Conservation (phyloP, 768 basidiomycete species). For the Tricholoma terreum region DNA sequence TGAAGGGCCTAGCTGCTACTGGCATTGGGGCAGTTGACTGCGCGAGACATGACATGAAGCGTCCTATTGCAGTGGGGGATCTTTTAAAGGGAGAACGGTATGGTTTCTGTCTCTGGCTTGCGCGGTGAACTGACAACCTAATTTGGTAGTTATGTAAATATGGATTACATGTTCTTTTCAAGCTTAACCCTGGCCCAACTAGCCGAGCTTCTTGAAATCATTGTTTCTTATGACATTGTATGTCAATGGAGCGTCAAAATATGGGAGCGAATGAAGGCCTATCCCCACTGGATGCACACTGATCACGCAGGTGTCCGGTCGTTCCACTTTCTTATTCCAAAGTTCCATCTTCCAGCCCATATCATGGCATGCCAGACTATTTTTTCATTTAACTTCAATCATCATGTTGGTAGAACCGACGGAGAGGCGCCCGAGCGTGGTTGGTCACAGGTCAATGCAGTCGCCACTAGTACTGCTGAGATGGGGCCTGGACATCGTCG, state of each 20-base stretch:
- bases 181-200: neutral
- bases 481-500: constrained; percentile 22
- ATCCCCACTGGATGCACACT: too few relatives aligned
- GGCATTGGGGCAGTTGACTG: constrained; percentile 1
- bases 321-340: too few relatives aligned
- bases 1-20: neutral
- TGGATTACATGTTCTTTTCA: constrained; percentile 2
- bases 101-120: neutral
- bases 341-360: too few relatives aligned
- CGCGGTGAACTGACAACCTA: neutral
- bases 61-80: neutral
- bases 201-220: neutral
- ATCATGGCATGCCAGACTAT: too few relatives aligned
- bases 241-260: neutral
- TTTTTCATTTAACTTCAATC: too few relatives aligned
- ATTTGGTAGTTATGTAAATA: too few relatives aligned
- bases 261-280: constrained; percentile 17
- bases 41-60: constrained; percentile 1
- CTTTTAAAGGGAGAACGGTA: too few relatives aligned
- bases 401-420: too few relatives aligned
- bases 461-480: too few relatives aligned
- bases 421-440: too few relatives aligned
- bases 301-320: too few relatives aligned
- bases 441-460: too few relatives aligned
- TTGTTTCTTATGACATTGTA: constrained; percentile 4